phyloP scores from a whole-genome alignment of 352 stramenopile genomes.

The Phytophthora cajani region DNA sequence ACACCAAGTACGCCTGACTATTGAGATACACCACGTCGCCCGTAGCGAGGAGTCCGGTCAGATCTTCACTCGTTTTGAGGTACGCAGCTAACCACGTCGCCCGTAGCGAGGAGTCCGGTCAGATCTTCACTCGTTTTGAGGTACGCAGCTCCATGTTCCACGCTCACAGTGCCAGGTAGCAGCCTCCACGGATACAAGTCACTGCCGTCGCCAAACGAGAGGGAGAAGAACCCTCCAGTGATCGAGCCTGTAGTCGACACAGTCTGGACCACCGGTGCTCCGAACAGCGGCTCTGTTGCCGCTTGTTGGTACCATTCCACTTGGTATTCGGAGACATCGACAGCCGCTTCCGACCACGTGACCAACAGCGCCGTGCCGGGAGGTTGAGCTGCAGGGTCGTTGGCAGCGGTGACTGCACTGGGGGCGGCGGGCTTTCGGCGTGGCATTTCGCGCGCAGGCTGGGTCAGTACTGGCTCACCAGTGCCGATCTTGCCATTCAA shows the following conservation, averaged over 20 bases:
- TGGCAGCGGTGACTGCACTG: slow-evolving; percentile 42
- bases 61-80: slow-evolving; percentile 86
- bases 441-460: slow-evolving; percentile 68
- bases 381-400: slow-evolving; percentile 40
- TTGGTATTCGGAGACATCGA: slow-evolving; percentile 46
- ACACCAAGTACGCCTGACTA: slow-evolving; percentile 79
- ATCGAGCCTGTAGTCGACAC: slow-evolving; percentile 62
- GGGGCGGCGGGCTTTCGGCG: slow-evolving; percentile 57
- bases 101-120: slow-evolving; percentile 80
- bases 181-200: slow-evolving; percentile 41
- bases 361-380: slow-evolving; percentile 61
- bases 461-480: slow-evolving; percentile 47
- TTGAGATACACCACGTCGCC: slow-evolving; percentile 88
- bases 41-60: slow-evolving; percentile 83
- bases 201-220: slow-evolving; percentile 59
- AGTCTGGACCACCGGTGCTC: slow-evolving; percentile 53
- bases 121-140: slow-evolving; percentile 90
- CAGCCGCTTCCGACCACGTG: slow-evolving; percentile 50
- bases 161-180: slow-evolving; percentile 62
- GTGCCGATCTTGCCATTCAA: slow-evolving; percentile 65
- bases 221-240: slow-evolving; percentile 61
- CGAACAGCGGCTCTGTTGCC: slow-evolving; percentile 63
- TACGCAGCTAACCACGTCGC: slow-evolving; percentile 81
- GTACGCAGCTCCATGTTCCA: slow-evolving; percentile 58
- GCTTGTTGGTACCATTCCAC: slow-evolving; percentile 83